A percentile compares a stretch with the other conserved stretches of the same genome.
Conservation (phyloP, 768 basidiomycete genomes). For the Termitomyces sp. region DNA sequence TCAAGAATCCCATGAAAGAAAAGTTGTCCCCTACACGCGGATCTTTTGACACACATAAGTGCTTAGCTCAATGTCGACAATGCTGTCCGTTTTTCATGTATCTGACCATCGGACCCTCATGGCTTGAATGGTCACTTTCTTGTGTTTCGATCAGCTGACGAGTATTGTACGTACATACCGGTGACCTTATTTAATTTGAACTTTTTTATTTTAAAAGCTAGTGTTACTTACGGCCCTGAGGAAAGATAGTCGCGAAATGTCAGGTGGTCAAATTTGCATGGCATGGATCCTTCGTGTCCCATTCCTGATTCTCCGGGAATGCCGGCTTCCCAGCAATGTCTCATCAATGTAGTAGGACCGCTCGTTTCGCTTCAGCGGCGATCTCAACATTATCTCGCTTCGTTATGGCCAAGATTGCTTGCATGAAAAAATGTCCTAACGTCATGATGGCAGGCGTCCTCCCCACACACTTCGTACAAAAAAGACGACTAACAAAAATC, state of each 20-base stretch:
- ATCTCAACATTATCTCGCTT: slow-evolving; percentile 5
- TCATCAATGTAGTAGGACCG: not conserved
- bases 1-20: not conserved
- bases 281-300: not conserved
- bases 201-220: not conserved
- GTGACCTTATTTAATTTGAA: not conserved
- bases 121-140: not conserved
- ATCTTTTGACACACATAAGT: not conserved
- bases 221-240: not conserved
- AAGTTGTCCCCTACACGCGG: not conserved
- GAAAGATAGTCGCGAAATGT: not conserved
- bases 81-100: not conserved
- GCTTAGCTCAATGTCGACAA: not conserved
- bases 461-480: not conserved
- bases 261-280: not conserved
- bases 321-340: not conserved
- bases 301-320: not conserved
- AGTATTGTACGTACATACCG: too few relatives aligned
- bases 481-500: not conserved
- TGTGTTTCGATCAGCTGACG: not conserved
- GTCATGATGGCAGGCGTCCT: not conserved
- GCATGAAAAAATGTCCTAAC: not conserved
- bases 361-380: not conserved
- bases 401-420: not conserved
- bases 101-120: not conserved